Evolutionary conservation across 306 rosid genomes (phyloP).

Genomic region (Notholithocarpus densiflorus): DNA sequence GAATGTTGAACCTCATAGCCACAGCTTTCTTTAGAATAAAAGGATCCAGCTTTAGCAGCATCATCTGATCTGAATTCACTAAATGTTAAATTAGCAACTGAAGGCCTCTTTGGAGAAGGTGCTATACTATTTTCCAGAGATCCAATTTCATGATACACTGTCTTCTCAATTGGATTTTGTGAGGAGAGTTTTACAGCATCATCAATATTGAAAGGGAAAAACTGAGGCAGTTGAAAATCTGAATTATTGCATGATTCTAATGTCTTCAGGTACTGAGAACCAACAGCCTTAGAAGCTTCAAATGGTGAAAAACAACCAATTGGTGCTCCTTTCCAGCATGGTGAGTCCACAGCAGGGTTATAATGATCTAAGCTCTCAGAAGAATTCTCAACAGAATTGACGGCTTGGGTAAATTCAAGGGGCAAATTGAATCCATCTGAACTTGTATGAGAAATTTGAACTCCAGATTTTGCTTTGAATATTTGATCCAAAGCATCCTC

Average conservation of each 20-base stretch:
- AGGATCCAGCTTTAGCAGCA: constrained; percentile 32
- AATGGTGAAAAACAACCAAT: constrained; percentile 40
- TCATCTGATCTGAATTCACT: constrained; percentile 34
- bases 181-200: constrained; percentile 29
- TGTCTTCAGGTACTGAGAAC: constrained; percentile 33
- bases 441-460: constrained; percentile 32
- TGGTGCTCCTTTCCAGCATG: constrained; percentile 95
- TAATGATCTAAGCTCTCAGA: constrained; percentile 55
- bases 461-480: constrained; percentile 37
- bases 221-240: constrained; percentile 36
- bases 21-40: constrained; percentile 29
- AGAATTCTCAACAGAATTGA: constrained; percentile 46
- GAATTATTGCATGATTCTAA: constrained; percentile 28
- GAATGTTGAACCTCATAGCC: constrained; percentile 31
- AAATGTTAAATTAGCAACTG: constrained; percentile 28
- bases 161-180: constrained; percentile 37
- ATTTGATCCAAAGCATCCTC: constrained; percentile 31
- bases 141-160: constrained; percentile 15
- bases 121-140: constrained; percentile 38
- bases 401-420: constrained; percentile 32
- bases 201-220: constrained; percentile 21
- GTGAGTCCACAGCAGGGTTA: constrained; percentile 84
- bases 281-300: constrained; percentile 32
- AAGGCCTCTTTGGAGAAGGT: constrained; percentile 33
- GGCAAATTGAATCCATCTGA: constrained; percentile 41